phyloP scores from a whole-genome alignment of 306 rosid genomes.

The Macrotyloma uniflorum region DNA sequence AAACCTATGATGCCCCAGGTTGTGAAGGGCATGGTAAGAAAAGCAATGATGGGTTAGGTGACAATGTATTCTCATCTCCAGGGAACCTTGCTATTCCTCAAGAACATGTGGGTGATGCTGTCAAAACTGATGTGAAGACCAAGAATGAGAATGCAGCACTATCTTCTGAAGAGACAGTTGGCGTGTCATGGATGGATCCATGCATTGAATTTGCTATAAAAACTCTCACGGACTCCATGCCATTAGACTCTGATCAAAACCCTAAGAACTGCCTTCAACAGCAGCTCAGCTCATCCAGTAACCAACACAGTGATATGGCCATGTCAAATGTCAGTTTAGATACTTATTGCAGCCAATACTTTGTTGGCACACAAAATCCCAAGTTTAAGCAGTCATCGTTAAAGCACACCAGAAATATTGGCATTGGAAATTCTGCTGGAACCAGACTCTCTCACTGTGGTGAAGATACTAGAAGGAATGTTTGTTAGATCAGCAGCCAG shows the following conservation, averaged over 20 bases:
- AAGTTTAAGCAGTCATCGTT: conserved; percentile 37
- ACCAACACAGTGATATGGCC: conserved; percentile 40
- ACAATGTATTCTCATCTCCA: conserved; percentile 32
- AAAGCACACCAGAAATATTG: conserved; percentile 34
- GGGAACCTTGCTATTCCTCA: conserved; percentile 10
- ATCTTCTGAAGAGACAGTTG: conserved; percentile 40
- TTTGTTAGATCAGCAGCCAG: conserved; percentile 42
- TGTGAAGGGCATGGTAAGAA: conserved; percentile 36
- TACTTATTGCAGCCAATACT: conserved; percentile 39
- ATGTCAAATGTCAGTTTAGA: conserved; percentile 35
- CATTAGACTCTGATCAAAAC: conserved; percentile 54
- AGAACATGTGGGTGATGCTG: conserved; percentile 29
- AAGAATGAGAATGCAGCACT: conserved; percentile 43
- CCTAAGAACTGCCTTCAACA: conserved; percentile 55
- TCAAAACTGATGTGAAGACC: conserved; percentile 25
- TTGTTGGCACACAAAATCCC: conserved; percentile 40
- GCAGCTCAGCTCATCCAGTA: conserved; percentile 49
- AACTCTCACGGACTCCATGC: conserved; percentile 69
- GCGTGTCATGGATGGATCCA: conserved; percentile 69
- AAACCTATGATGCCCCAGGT: conserved; percentile 24
- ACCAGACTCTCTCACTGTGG: conserved; percentile 40
- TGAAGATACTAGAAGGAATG: conserved; percentile 46
- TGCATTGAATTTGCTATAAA: conserved; percentile 81
- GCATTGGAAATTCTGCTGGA: conserved; percentile 45
- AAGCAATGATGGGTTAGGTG: conserved; percentile 21